Percentiles rank a stretch among this genome's conserved stretches.
phyloP scores from a whole-genome alignment of 2,329 filamentous ascomycete genomes.

The Pseudonectria buxi region DNA sequence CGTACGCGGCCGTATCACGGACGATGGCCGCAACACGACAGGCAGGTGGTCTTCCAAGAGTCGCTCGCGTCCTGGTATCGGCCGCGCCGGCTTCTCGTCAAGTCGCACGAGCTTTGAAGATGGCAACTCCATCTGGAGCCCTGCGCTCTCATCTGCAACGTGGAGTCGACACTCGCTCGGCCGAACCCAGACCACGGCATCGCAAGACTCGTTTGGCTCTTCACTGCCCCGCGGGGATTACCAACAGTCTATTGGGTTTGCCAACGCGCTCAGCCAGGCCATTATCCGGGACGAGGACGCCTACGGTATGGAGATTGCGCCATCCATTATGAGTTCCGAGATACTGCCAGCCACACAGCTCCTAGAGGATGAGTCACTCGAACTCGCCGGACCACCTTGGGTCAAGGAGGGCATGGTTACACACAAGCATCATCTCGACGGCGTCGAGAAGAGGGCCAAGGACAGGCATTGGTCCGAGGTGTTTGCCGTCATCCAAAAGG shows the following conservation, averaged over 20 bases:
- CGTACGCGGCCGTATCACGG: conserved; percentile 61
- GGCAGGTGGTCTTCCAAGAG: conserved; percentile 81
- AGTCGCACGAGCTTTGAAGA: conserved; percentile 94
- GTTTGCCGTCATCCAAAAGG: conserved; percentile 93
- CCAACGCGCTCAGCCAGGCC: conserved; percentile 90
- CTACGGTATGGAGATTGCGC: conserved; percentile 40
- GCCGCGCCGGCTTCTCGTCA: conserved; percentile 74
- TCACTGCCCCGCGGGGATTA: conserved; percentile 72
- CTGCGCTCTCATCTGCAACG: conserved; percentile 74
- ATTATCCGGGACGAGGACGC: conserved; percentile 85
- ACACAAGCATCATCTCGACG: conserved; percentile 93
- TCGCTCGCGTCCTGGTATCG: conserved; percentile 68
- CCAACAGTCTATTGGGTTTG: conserved; percentile 95
- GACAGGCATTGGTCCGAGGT: conserved; percentile 92
- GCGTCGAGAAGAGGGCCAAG: conserved; percentile 84
- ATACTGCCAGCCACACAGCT: conserved; percentile 51
- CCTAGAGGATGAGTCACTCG: conserved; percentile 86
- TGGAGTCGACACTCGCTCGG: conserved; percentile 94
- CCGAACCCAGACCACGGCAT: conserved; percentile 85
- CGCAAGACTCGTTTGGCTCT: conserved; percentile 82
- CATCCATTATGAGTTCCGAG: conserved; percentile 53
- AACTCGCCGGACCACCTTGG: conserved; percentile 92
- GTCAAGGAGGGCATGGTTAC: conserved; percentile 94
- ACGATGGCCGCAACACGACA: conserved; percentile 45
- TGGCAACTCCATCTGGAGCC: conserved; percentile 83